Conservation (phyloP, 2,329 filamentous ascomycete genomes). For the Ceratocystis lukuohia region DNA sequence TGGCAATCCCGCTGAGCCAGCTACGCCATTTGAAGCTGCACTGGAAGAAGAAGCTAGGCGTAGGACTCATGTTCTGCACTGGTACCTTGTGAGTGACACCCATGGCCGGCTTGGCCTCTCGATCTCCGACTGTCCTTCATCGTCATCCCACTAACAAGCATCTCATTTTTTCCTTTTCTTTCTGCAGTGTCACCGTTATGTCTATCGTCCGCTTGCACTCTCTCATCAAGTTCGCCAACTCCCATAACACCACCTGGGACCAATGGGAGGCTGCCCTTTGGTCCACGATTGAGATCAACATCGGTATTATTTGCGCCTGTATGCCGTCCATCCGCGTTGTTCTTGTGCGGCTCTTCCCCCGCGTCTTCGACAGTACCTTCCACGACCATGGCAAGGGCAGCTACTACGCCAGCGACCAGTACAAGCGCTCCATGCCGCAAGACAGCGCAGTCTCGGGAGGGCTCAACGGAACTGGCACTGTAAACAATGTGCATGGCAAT, state of each 20-base stretch:
- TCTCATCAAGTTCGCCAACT: conserved; percentile 23
- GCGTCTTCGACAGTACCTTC: conserved; percentile 24
- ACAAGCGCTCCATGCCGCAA: background rate
- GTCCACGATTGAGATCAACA: conserved; percentile 27
- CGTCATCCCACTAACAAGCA: conserved; percentile 14
- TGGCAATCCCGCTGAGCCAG: conserved; percentile 34
- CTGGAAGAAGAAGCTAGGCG: conserved; percentile 33
- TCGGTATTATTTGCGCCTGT: conserved; percentile 27
- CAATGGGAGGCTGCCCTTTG: conserved; percentile 24
- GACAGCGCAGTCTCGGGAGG: background rate
- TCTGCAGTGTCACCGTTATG: conserved; percentile 24
- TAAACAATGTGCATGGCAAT: background rate
- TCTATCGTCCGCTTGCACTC: conserved; percentile 26
- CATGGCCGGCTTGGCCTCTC: background rate
- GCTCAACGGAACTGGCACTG: background rate
- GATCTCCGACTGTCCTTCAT: background rate
- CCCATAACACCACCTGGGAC: conserved; percentile 25
- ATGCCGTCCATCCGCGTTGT: conserved; percentile 26
- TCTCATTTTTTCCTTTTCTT: background rate
- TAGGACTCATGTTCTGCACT: conserved; percentile 34
- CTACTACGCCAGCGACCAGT: conserved; percentile 23
- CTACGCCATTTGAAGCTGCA: conserved; percentile 29
- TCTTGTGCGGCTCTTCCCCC: conserved; percentile 26
- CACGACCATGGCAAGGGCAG: conserved; percentile 13
- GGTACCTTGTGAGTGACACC: conserved; percentile 28